Percentiles rank a stretch among this genome's conserved stretches.
Evolutionary conservation across 495 filamentous ascomycete species (phyloP).

Genomic region (Aspergillus wentii): DNA sequence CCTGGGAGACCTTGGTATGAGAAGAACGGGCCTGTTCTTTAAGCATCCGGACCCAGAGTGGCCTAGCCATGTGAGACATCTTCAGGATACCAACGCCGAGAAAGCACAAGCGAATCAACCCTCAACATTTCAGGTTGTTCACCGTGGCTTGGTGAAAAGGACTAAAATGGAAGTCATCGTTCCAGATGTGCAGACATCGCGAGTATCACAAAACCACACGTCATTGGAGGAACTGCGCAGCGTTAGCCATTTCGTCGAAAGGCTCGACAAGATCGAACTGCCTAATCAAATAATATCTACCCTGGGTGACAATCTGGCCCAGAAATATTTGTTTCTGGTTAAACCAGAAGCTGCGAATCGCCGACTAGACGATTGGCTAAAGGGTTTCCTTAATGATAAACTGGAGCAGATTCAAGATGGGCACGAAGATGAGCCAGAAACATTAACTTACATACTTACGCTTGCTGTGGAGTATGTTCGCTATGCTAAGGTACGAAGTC

Average conservation of each 20-base stretch:
- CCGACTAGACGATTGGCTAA: conserved; percentile 64
- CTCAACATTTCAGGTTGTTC: conserved; percentile 40
- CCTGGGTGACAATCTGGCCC: conserved; percentile 69
- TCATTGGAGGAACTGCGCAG: conserved; percentile 75
- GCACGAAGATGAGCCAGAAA: conserved; percentile 43
- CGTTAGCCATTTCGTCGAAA: conserved; percentile 66
- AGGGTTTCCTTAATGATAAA: conserved; percentile 54
- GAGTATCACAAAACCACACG: conserved; percentile 44
- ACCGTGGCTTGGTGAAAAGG: conserved; percentile 39
- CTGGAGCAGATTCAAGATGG: conserved; percentile 47
- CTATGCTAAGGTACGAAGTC: conserved; percentile 55
- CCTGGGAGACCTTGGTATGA: conserved; percentile 54
- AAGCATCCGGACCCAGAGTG: conserved; percentile 78
- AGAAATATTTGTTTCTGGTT: conserved; percentile 65
- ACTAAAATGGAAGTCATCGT: conserved; percentile 47
- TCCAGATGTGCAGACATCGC: conserved; percentile 69
- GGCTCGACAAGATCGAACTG: conserved; percentile 72
- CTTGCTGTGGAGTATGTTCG: conserved; percentile 54
- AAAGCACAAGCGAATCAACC: conserved; percentile 20
- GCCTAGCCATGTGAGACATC: conserved; percentile 59
- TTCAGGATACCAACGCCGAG: conserved; percentile 55
- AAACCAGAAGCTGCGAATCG: conserved; percentile 51
- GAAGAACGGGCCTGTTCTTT: conserved; percentile 34
- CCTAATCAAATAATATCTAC: conserved; percentile 78
- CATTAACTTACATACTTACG: conserved; percentile 45